Percentiles rank a stretch among this genome's conserved stretches.
These are phyloP conservation scores for Dalbergia cochinchinensis DNA, from an alignment of 306 rosid species.

Conservation along the genomic window DNA sequence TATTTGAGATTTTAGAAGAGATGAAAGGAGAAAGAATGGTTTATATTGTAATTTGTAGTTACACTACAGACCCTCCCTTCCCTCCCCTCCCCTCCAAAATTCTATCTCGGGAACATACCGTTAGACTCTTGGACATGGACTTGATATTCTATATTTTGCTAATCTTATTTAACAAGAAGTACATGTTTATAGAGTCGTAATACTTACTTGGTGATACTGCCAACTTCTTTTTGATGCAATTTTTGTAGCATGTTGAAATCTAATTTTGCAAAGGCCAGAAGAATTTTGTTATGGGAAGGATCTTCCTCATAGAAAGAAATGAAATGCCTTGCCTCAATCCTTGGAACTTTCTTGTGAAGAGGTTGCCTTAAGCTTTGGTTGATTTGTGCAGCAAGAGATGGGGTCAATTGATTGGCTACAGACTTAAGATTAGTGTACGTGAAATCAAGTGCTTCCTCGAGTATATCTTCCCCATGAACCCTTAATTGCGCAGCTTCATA, in stretches of 20 bases:
- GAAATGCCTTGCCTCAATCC: conserved; percentile 49
- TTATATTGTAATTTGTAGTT: no score
- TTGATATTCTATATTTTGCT: not conserved
- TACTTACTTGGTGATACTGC: conserved; percentile 36
- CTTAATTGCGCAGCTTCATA: conserved; percentile 61
- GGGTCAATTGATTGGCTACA: conserved; percentile 3
- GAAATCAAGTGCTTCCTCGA: conserved; percentile 56
- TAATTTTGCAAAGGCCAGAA: conserved; percentile 52
- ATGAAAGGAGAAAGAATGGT: no score
- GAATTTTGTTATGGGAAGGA: conserved; percentile 40
- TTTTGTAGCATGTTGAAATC: conserved; percentile 61
- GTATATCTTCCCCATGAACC: conserved; percentile 48
- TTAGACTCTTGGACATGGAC: not conserved
- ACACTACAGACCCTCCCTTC: no score
- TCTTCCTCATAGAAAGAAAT: conserved; percentile 49
- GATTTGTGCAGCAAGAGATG: conserved; percentile 15
- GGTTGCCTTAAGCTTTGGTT: conserved; percentile 38
- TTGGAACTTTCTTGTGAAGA: conserved; percentile 47
- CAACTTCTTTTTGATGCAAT: conserved; percentile 43
- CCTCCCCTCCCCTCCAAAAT: no score
- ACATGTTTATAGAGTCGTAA: not conserved
- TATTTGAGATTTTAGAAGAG: no score
- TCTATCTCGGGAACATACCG: no score
- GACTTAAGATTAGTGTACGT: conserved; percentile 18
- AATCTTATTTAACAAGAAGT: not conserved